Evolutionary conservation across 139 green algal genomes (phyloP).

Genomic region (Desmodesmus armatus): DNA sequence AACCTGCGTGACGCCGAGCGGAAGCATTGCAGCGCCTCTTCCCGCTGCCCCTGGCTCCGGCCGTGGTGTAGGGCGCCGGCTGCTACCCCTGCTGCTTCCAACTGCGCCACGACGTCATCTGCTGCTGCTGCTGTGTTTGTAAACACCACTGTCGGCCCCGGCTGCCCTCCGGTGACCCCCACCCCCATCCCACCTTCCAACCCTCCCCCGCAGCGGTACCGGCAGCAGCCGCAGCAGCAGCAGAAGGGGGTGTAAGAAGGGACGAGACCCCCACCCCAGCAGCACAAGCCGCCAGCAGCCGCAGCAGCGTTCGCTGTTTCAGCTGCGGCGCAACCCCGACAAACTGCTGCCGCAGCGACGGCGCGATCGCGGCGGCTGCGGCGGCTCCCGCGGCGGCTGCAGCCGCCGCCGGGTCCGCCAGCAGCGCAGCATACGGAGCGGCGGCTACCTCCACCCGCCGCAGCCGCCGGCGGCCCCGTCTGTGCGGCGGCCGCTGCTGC

Average conservation of each 20-base stretch:
- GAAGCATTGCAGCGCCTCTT: slow-evolving; percentile 93
- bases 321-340: slow-evolving; percentile 6
- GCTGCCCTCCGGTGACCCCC: no score
- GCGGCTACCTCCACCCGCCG: neutral
- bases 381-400: slow-evolving; percentile 29
- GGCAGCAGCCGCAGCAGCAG: no score
- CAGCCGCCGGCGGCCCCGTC: neutral
- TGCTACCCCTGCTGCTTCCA: slow-evolving; percentile 66
- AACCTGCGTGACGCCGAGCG: slow-evolving; percentile 80
- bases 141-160: slow-evolving; percentile 63
- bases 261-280: neutral
- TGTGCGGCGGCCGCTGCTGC: neutral
- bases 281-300: neutral
- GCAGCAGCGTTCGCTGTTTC: slow-evolving; percentile 25
- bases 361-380: slow-evolving; percentile 18
- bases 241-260: neutral
- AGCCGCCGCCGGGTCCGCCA: neutral
- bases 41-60: slow-evolving; percentile 86
- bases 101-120: slow-evolving; percentile 24
- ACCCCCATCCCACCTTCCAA: no score
- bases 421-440: neutral
- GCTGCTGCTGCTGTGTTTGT: slow-evolving; percentile 36
- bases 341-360: slow-evolving; percentile 18
- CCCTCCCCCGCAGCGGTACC: no score
- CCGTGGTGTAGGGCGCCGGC: slow-evolving; percentile 87